Conservation (phyloP, 371 early-diverging fungal species). For the Mortierella sp. region DNA sequence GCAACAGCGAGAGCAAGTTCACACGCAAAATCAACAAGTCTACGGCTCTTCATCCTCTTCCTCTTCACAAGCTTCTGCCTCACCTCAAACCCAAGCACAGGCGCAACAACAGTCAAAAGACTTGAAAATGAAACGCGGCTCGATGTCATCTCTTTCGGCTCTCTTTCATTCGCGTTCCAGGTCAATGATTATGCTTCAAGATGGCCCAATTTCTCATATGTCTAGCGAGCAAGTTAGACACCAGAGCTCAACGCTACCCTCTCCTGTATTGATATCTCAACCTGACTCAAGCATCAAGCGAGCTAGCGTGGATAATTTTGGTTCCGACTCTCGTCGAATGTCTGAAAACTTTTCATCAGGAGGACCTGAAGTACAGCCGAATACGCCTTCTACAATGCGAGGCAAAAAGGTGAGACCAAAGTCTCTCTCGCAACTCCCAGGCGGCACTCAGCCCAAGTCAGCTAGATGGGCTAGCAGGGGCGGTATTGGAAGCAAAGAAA, state of each 20-base stretch:
- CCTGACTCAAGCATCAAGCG: neutral
- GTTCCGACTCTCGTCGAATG: neutral
- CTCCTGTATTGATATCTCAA: neutral
- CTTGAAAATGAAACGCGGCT: neutral
- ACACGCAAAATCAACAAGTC: neutral
- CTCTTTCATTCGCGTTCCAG: constrained; percentile 18
- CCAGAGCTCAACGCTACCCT: neutral
- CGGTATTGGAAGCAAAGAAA: constrained; percentile 41
- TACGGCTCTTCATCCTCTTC: neutral
- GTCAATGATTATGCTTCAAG: constrained; percentile 23
- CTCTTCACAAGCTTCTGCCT: neutral
- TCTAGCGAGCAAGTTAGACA: neutral
- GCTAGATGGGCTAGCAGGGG: constrained; percentile 37
- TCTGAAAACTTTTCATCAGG: neutral
- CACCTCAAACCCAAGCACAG: neutral
- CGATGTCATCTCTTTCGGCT: constrained; percentile 13
- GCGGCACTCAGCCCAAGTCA: constrained; percentile 15
- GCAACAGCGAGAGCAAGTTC: too few relatives aligned
- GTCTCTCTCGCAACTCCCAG: too few relatives aligned
- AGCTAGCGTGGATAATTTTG: constrained; percentile 5
- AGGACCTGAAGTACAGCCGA: neutral
- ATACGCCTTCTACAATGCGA: neutral
- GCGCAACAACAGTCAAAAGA: neutral
- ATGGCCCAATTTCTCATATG: neutral
- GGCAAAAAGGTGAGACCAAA: neutral